These are phyloP conservation scores for Metrosideros polymorpha DNA, from an alignment of 441 rosid genomes.

Conservation along the genomic window DNA sequence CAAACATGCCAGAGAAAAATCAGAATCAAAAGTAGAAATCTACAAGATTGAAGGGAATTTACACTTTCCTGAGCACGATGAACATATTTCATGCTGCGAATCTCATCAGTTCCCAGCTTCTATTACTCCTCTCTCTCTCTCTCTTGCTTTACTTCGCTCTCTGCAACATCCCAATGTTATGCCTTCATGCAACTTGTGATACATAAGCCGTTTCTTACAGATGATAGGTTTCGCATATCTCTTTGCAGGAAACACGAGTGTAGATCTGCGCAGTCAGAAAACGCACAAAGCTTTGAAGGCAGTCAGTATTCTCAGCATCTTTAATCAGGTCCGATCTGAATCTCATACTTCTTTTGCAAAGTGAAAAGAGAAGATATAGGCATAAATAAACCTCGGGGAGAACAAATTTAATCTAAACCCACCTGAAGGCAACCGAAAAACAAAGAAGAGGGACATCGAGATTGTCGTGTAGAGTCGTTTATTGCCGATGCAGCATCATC, in stretches of 20 bases:
- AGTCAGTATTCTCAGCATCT: not conserved
- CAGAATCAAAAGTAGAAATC: not conserved
- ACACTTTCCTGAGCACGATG: not conserved
- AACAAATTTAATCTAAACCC: not conserved
- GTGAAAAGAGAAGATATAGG: not conserved
- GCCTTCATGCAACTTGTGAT: not conserved
- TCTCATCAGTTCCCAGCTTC: not conserved
- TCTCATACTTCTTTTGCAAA: not conserved
- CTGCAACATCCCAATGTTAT: not conserved
- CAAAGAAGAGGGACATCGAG: not conserved
- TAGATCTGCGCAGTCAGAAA: not conserved
- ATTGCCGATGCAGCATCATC: conserved; percentile 70
- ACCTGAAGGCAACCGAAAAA: not conserved
- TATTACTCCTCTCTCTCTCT: not conserved
- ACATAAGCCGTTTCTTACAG: not conserved
- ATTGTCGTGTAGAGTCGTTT: conserved; percentile 21
- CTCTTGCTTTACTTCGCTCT: not conserved
- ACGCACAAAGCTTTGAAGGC: not conserved
- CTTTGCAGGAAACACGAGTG: not conserved
- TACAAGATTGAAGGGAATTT: not conserved
- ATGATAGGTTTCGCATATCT: not conserved
- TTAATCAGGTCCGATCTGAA: not conserved
- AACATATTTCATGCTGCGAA: not conserved
- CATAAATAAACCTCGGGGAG: not conserved
- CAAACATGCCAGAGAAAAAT: not conserved